Base-by-base conservation (phyloP, 2,329 filamentous ascomycete species). In the Trichoderma atrobrunneum region DNA sequence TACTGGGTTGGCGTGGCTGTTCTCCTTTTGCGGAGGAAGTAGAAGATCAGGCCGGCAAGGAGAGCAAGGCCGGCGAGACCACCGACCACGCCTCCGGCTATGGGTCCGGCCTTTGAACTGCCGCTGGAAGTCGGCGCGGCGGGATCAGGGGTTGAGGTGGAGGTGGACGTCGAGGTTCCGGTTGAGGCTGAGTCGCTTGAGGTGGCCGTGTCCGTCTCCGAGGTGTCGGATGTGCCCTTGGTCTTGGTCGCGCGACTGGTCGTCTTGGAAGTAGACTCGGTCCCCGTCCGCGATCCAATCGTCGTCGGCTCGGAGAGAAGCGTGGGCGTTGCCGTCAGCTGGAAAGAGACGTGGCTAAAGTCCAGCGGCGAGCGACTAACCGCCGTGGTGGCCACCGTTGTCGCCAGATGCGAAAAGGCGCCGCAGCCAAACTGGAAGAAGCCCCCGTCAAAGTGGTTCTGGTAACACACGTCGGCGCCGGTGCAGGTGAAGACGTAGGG, bases 351-450 rank as follows among this genome's bases (percentile, higher is more conserved):
- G 36, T 79, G 83, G 43, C 79, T 80, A 24, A 87, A 78, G 5
- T 78, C 71, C 36, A 83, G 63, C 3, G 75, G 71, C 10, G 74
- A 71, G 57, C 82, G 75, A 16, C 87, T 87, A 5, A 82, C 80
- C 7, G 85, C 85, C 2, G 83, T 83, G 30, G 82, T 81, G 28
- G 81, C 79, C 11, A 90, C 87, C 1, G 81, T 85, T 2, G 85
- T 86, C 3, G 82, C 87, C 72, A 87, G 74, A 32, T 80, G 78
- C 32, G 86, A 85, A 1, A 83, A 84, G 11, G 79, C 77, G 21
- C 87, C 88, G 74, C 88, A 90, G 1, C 88, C 88, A 67, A 82
- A 90, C 78, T 90, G 88, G 65, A 80, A 87, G 76, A 82, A 87
- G 2, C 87, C 88, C 14, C 87, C 87, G 0, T 85, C 85, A 73